phyloP scores from a whole-genome alignment of 2,329 filamentous ascomycete species.

The Cladosporium sp. region DNA sequence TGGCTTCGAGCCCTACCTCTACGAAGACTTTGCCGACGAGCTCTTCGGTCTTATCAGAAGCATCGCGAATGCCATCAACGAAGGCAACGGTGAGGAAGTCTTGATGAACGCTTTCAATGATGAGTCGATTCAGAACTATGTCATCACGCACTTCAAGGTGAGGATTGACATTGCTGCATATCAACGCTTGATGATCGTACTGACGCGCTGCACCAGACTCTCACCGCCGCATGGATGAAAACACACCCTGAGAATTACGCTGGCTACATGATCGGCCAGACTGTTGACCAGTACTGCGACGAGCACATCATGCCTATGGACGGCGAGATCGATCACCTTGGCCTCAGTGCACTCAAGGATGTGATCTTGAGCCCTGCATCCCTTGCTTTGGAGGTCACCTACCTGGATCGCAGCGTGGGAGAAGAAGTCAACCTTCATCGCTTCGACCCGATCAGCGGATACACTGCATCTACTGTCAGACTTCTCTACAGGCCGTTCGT shows the following conservation, averaged over 20 bases:
- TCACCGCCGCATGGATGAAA: constrained; percentile 84
- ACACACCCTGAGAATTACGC: constrained; percentile 68
- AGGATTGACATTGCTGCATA: neutral
- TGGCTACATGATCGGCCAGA: constrained; percentile 65
- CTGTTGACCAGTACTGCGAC: constrained; percentile 68
- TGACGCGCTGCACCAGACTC: constrained; percentile 54
- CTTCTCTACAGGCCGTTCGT: constrained; percentile 67
- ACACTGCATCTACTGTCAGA: constrained; percentile 62
- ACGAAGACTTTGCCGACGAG: constrained; percentile 81
- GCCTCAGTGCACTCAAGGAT: constrained; percentile 73
- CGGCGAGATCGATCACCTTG: constrained; percentile 89
- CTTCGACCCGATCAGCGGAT: constrained; percentile 52
- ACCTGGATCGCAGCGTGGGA: constrained; percentile 83
- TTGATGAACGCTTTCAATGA: constrained; percentile 68
- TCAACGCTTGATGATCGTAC: neutral
- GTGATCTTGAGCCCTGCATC: constrained; percentile 76
- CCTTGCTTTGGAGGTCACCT: constrained; percentile 82
- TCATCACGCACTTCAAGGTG: constrained; percentile 81
- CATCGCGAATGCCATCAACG: constrained; percentile 59
- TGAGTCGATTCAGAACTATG: constrained; percentile 62
- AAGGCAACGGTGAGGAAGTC: constrained; percentile 50
- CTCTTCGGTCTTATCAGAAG: constrained; percentile 68
- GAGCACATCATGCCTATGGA: constrained; percentile 71
- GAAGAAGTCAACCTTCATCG: constrained; percentile 71
- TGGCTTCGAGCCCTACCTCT: constrained; percentile 68